Evolutionary conservation across 371 early-diverging fungal species (phyloP), one percentile per base, ranked within the genome.

Genomic region (Mortierella sp.): DNA sequence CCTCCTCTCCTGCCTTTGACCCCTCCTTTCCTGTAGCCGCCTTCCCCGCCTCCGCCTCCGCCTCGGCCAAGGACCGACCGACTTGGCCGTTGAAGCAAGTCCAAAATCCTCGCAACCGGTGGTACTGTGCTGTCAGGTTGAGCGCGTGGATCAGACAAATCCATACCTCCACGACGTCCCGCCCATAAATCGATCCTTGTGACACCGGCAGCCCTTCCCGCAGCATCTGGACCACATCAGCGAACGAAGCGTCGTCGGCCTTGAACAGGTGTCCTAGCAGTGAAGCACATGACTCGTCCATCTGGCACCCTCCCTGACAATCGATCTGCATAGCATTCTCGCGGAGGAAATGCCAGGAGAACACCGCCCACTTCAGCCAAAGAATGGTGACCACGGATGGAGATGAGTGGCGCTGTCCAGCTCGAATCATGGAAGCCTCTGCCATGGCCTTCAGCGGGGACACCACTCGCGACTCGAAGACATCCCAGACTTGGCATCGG

Each of bases 151-250:
- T 78, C 9, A 72, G 47, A 58, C 83, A 78, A 14, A 75, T 58
- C 83, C 83, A 82, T n/a, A 82, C 11, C 53, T 82, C 75, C 40
- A 72, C 9, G 1, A 74, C 53, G 6, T 82, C 75, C 24, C 71
- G 68, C 26, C 75, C 76, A 31, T 44, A 24, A 41, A 77, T 73
- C 41, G 41, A 63, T 5, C 50, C 64, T 31, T 16, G 29, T 4
- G 63, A 55, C 0, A 7, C 64, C 16, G 45, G 72, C 10, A 8
- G 37, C 5, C 34, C 43, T 3, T 70, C 61, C 48, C 55, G 34
- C 26, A 64, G 7, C 39, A 9, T 39, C 26, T 45, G 26, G 6
- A 80, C 48, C 7, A 68, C 71, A 8, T 29, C 31, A 29, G 50
- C 55, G 19, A 76, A 67, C 40, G 22, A 63, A 9, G 39, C 19